Base-by-base conservation (phyloP, 2,329 filamentous ascomycete species). In the Didymella glomerata region DNA sequence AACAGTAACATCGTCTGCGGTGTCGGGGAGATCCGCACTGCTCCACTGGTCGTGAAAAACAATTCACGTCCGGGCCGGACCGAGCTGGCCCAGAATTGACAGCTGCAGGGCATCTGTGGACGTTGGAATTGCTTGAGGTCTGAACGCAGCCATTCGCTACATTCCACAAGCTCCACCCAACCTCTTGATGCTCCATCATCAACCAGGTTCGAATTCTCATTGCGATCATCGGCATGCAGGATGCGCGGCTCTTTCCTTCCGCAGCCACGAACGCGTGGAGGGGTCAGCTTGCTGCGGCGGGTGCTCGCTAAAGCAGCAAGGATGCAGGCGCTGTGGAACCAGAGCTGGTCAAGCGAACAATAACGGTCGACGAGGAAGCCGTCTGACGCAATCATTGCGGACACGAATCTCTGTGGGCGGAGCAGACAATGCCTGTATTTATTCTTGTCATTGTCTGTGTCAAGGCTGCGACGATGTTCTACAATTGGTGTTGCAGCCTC, bases 211-310 rank as follows among this genome's bases (percentile, higher is more conserved):
- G n/a, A 25, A 25, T 25, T 42, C 25, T 25, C 10, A 16, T 30
- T 48, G 54, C 47, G 54, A 50, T 41, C 40, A 47, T 50, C 32
- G 40, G 32, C 36, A 41, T 18, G n/a, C 47, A 45, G 46, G 41
- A 32, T 44, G 38, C 16, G 38, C 46, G 47, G 40, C 22, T 44
- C 38, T 46, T 40, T 49, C 54, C n/a, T 40, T 45, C 54, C 24
- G 54, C 22, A 46, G 27, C n/a, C 16, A 32, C 27, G 49, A 58
- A 58, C 49, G 49, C 38, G 49, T 58, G 44, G 55, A 58, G 54
- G 47, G 55, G 55, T 40, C 44, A 48, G 48, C 27, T 3, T 28
- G 34, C 24, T 48, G 48, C 44, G 45, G 28, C 24, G 6, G 40
- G 22, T 38, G 49, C 46, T 49, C 55, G 49, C 44, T 53, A 38